Conservation (phyloP, 2,329 filamentous ascomycete species). For the Stromatinia cepivora region DNA sequence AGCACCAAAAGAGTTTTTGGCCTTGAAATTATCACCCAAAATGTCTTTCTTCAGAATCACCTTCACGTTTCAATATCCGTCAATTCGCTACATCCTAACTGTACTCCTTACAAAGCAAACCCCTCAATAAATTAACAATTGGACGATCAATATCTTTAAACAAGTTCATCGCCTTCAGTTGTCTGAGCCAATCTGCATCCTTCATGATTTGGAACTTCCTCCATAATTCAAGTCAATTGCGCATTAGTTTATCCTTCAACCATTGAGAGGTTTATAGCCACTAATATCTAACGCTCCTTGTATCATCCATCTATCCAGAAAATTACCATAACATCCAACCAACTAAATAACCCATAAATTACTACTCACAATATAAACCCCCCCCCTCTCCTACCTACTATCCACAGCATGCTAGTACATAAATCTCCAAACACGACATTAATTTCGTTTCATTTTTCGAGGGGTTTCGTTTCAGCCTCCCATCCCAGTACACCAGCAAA, state of each 20-base stretch:
- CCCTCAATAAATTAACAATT: background rate
- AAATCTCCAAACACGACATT: background rate
- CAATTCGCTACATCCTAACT: background rate
- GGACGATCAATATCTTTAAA: background rate
- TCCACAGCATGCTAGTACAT: too few species aligned
- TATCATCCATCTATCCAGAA: too few species aligned
- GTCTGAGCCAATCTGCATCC: constrained; percentile 1
- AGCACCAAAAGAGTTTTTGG: background rate
- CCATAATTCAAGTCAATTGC: background rate
- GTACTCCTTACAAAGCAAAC: too few species aligned
- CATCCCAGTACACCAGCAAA: too few species aligned
- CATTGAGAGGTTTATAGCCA: background rate
- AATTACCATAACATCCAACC: too few species aligned
- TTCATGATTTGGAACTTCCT: background rate
- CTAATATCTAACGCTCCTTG: background rate
- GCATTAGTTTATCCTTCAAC: background rate
- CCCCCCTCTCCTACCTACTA: too few species aligned
- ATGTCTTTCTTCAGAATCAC: background rate
- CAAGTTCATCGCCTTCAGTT: background rate
- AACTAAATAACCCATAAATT: background rate
- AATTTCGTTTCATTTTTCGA: background rate
- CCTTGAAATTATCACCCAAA: background rate
- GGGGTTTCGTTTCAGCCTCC: background rate
- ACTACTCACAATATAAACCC: background rate
- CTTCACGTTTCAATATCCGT: background rate